These are phyloP conservation scores for Pestalotiopsis sp. DNA, from an alignment of 2,329 filamentous ascomycete species.

Conservation along the genomic window DNA sequence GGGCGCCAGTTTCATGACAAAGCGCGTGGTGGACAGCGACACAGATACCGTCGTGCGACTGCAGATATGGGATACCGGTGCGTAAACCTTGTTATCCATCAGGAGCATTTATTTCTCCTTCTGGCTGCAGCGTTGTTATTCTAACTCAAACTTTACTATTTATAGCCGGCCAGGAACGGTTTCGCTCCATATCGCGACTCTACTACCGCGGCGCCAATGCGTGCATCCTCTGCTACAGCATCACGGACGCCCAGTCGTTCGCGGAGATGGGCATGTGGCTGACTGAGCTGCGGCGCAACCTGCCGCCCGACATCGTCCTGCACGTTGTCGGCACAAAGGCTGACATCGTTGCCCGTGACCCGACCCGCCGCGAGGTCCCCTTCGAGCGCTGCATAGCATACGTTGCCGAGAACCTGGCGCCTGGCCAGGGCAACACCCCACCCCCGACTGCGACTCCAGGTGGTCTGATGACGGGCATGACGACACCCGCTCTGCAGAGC, in stretches of 20 bases:
- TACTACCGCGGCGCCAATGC: conserved; percentile 97
- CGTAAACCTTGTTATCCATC: conserved; percentile 9
- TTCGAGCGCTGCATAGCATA: conserved; percentile 97
- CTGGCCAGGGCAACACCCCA: conserved; percentile 67
- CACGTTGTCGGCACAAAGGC: conserved; percentile 96
- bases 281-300: conserved; percentile 78
- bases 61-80: conserved; percentile 93
- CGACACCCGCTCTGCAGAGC: conserved; percentile 23
- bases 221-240: conserved; percentile 92
- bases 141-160: conserved; percentile 16
- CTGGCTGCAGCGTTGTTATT: not conserved
- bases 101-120: not conserved
- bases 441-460: conserved; percentile 62
- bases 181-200: conserved; percentile 89
- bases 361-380: conserved; percentile 77
- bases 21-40: conserved; percentile 80
- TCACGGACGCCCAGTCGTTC: conserved; percentile 84
- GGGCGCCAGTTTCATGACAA: conserved; percentile 78
- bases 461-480: conserved; percentile 26
- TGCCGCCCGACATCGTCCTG: conserved; percentile 77
- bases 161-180: conserved; percentile 85
- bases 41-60: conserved; percentile 86
- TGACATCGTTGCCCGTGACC: conserved; percentile 86
- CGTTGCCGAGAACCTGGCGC: conserved; percentile 87
- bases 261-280: conserved; percentile 93